Percentiles rank a stretch among this genome's conserved stretches.
These are phyloP conservation scores for Cyclospora cayetanensis DNA, from an alignment of 169 alveolate genomes.

Conservation along the genomic window DNA sequence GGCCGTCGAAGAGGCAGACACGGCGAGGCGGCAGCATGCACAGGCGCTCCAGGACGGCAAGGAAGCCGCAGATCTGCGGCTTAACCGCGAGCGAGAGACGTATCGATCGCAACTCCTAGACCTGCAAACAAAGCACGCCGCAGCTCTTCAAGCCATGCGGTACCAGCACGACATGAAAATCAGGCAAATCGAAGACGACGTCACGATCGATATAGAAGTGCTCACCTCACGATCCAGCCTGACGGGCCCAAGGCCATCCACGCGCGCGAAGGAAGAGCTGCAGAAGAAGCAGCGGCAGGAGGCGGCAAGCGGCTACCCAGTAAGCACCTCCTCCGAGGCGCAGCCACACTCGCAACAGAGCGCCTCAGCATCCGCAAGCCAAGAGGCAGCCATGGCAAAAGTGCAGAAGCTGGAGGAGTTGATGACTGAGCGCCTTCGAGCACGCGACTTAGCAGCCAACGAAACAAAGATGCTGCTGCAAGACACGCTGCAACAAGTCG, in stretches of 20 bases:
- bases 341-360: too few species aligned
- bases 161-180: background rate
- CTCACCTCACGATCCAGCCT: background rate
- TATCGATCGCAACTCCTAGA: background rate
- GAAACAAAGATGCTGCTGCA: constrained; percentile 32
- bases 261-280: background rate
- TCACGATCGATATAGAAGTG: constrained; percentile 13
- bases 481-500: background rate
- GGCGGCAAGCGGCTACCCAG: background rate
- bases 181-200: constrained; percentile 45
- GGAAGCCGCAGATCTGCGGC: constrained; percentile 27
- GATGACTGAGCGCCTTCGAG: constrained; percentile 43
- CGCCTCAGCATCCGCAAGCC: background rate
- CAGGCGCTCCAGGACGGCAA: background rate
- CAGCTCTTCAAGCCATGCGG: constrained; percentile 35
- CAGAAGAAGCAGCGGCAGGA: background rate
- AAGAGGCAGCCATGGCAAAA: background rate
- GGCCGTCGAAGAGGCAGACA: background rate
- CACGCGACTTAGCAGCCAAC: constrained; percentile 3
- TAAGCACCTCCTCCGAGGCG: background rate
- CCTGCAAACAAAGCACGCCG: constrained; percentile 26
- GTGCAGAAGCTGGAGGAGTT: constrained; percentile 45
- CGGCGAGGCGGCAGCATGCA: constrained; percentile 23
- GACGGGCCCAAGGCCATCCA: background rate
- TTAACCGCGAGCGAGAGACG: constrained; percentile 19